Base-by-base conservation (phyloP, 1,284 basidiomycete genomes). In the Fomitopsis pinicola region DNA sequence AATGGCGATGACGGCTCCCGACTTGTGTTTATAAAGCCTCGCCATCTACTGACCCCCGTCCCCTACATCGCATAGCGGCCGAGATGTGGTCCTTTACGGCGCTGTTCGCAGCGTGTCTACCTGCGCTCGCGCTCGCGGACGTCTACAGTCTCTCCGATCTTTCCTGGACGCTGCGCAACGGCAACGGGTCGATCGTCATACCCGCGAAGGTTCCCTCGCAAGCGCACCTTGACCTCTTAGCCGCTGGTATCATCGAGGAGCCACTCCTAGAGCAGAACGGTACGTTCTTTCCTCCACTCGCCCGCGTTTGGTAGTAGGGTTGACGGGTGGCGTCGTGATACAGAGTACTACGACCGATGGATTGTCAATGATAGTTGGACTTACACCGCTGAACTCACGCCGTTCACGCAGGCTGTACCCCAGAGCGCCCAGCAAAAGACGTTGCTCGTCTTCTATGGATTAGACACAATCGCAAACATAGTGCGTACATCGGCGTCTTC, bases 341-440 rank as follows among this genome's bases (percentile, higher is more conserved):
- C 58, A 84, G 83, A 87, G 62, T 85, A 81, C 62, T 81, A 79
- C 0, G 75, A 83, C 65, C 76, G 86, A 62, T 86, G 84, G 84
- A 76, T 87, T 48, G 77, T 79, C 19, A 73, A 82, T 46, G 84
- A 87, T 60, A 82, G 81, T 57, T 87, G 86, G 84, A 85, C 82
- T 0, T 86, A 86, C 66, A 84, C 82, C 0, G 83, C 85, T 0
- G 80, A 83, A 62, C 66, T 87, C 38, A 67, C 75, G 0, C 80
- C 83, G 5, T 76, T 84, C 56, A 69, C 73, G 3, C 59, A 70
- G 59, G 26, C 40, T 12, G 44, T 63, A 14, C 19, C 33, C 2
- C 33, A 42, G 15, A 58, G 59, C 17, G 15, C 71, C 35, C 66
- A 67, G 28, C 42, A 68, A 8, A 69, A 74, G 28, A 74, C 78